Percentiles rank a stretch among this genome's conserved stretches.
phyloP scores from a whole-genome alignment of 1,284 basidiomycete genomes.

The Lentinus polychrous region DNA sequence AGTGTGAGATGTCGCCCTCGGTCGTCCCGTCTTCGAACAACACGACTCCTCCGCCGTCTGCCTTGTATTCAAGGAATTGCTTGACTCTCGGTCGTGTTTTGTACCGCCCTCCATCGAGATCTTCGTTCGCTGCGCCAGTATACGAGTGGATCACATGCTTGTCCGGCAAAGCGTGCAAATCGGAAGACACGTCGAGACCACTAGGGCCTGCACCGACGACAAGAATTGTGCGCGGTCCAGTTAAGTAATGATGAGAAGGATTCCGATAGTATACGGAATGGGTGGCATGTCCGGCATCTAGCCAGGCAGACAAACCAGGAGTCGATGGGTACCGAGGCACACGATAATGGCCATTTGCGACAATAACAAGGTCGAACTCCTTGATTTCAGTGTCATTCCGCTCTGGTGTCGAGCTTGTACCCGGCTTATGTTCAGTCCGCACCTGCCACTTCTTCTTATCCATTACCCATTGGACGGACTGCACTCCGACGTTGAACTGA shows the following conservation, averaged over 20 bases:
- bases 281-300: constrained; percentile 37
- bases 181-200: constrained; percentile 55
- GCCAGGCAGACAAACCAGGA: constrained; percentile 55
- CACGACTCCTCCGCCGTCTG: constrained; percentile 33
- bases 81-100: constrained; percentile 38
- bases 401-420: neutral
- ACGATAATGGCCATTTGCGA: constrained; percentile 70
- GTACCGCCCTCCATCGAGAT: constrained; percentile 29
- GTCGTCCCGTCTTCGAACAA: constrained; percentile 52
- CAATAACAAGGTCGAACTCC: constrained; percentile 54
- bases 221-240: constrained; percentile 42
- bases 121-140: constrained; percentile 26
- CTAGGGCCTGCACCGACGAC: constrained; percentile 70
- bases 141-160: constrained; percentile 51
- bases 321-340: constrained; percentile 52
- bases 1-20: constrained; percentile 50
- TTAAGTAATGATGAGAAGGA: constrained; percentile 8
- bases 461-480: constrained; percentile 33
- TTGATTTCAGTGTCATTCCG: constrained; percentile 20
- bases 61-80: constrained; percentile 27
- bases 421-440: constrained; percentile 26
- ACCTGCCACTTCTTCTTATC: constrained; percentile 40
- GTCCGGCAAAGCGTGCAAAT: constrained; percentile 37
- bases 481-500: constrained; percentile 43
- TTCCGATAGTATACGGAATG: constrained; percentile 66